Evolutionary conservation across 148 eudicot species (phyloP).

Genomic region (Nepenthes gracilis): DNA sequence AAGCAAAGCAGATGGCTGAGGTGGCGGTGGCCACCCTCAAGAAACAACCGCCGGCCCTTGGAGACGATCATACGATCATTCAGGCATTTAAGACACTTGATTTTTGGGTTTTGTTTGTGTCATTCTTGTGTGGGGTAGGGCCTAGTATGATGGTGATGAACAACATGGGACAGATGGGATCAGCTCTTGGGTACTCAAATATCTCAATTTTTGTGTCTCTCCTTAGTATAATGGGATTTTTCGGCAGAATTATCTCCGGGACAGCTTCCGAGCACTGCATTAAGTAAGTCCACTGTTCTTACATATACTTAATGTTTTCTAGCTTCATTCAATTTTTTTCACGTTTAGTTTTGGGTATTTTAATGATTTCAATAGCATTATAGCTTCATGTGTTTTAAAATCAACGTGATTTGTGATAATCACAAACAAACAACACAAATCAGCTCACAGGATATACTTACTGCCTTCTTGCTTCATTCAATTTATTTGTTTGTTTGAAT

Average conservation of each 20-base stretch:
- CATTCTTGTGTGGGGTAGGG: background rate
- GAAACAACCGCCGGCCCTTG: conserved; percentile 37
- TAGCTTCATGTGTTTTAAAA: no score
- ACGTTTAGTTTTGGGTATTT: no score
- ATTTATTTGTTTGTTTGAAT: no score
- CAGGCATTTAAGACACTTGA: conserved; percentile 58
- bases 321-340: background rate
- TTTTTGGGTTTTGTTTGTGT: conserved; percentile 34
- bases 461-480: no score
- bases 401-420: no score
- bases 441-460: no score
- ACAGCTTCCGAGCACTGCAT: conserved; percentile 46
- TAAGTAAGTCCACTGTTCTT: conserved; percentile 42
- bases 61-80: conserved; percentile 81
- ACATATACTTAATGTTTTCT: background rate
- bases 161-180: conserved; percentile 92
- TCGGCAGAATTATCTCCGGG: no score
- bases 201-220: conserved; percentile 84
- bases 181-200: conserved; percentile 70
- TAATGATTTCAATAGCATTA: no score
- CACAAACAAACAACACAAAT: no score
- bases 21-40: background rate
- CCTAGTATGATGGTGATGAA: conserved; percentile 84
- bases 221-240: conserved; percentile 58
- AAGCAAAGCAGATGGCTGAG: conserved; percentile 6